Evolutionary conservation across 2,329 filamentous ascomycete genomes (phyloP).

Genomic region (Nothomitra cinnamomea): DNA sequence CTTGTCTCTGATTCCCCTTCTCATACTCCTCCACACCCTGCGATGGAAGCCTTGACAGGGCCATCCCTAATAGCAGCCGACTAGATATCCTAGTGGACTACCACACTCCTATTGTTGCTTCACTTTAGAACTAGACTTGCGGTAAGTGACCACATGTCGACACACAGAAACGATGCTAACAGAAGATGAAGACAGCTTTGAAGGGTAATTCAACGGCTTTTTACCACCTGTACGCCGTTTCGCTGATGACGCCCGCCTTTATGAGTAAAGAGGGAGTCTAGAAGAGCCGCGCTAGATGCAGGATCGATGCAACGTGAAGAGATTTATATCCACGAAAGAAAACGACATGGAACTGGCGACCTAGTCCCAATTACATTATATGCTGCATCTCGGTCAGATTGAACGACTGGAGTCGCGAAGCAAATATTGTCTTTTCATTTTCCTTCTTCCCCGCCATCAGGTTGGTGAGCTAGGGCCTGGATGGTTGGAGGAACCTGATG

Average conservation of each 20-base stretch:
- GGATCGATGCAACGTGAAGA: background rate
- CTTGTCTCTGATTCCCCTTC: too few relatives aligned
- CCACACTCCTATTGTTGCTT: too few relatives aligned
- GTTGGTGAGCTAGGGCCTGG: background rate
- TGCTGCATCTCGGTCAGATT: background rate
- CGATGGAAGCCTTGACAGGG: too few relatives aligned
- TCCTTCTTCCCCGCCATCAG: conserved; percentile 2
- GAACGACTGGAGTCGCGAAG: background rate
- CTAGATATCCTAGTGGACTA: too few relatives aligned
- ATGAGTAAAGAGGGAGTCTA: background rate
- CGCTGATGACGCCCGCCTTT: background rate
- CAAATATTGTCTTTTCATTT: background rate
- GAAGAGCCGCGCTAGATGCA: conserved; percentile 5
- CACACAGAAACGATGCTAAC: background rate
- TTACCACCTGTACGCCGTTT: conserved; percentile 4
- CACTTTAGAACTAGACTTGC: too few relatives aligned
- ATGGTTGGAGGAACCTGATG: background rate
- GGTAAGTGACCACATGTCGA: background rate
- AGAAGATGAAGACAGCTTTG: conserved; percentile 1
- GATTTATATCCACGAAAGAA: background rate
- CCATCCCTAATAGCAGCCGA: too few relatives aligned
- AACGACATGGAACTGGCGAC: background rate
- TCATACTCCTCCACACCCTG: too few relatives aligned
- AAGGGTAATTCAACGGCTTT: background rate
- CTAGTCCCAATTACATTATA: background rate